Evolutionary conservation across 202 grass and related monocot species (phyloP).

Genomic region (Musa balbisiana): DNA sequence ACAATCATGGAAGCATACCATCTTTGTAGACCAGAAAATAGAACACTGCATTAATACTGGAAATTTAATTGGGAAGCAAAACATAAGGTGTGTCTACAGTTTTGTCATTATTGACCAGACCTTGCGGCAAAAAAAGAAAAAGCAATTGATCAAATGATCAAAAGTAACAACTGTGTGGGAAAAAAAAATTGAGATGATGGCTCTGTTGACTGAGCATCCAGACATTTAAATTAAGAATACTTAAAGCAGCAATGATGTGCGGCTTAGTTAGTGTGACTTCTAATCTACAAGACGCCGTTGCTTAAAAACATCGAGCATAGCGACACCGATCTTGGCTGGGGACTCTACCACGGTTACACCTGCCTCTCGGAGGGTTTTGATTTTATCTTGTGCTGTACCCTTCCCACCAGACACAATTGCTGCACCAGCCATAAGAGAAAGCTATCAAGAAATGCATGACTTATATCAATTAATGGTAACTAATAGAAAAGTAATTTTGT

Average conservation of each 20-base stretch:
- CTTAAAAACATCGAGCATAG: slow-evolving; percentile 82
- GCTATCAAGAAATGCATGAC: background rate
- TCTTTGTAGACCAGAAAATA: too few species aligned
- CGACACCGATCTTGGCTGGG: slow-evolving; percentile 74
- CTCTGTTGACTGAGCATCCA: background rate
- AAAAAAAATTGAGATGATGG: background rate
- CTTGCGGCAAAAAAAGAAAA: background rate
- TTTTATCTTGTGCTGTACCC: slow-evolving; percentile 95
- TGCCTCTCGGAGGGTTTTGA: slow-evolving; percentile 69
- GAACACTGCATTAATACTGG: too few species aligned
- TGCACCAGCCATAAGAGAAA: slow-evolving; percentile 27
- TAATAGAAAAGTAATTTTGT: background rate
- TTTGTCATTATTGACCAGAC: background rate
- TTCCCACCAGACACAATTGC: slow-evolving; percentile 91
- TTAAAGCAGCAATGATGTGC: background rate
- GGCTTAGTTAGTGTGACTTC: background rate
- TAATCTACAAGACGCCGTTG: slow-evolving; percentile 73
- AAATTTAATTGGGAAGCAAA: background rate
- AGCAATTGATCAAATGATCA: background rate
- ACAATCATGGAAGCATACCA: too few species aligned
- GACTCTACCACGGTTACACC: slow-evolving; percentile 88
- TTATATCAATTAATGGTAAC: background rate
- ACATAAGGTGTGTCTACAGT: background rate
- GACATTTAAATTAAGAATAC: background rate
- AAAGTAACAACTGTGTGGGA: background rate